Base-by-base conservation (phyloP, 352 stramenopile species). In the Phytophthora megakarya region DNA sequence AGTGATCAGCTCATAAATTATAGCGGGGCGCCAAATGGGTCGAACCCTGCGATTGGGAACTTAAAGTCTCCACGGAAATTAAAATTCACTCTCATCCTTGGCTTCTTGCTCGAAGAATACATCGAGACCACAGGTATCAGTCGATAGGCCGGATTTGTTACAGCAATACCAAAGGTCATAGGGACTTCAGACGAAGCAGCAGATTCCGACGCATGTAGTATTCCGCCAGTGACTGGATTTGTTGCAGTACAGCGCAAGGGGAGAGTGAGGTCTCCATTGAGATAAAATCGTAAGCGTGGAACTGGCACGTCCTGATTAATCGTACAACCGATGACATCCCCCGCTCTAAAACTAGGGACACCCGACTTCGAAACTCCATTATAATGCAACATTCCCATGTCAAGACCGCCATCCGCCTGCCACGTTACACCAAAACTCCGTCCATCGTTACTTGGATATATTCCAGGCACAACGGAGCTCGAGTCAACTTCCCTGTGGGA, bases 11-110 rank as follows among this genome's bases (percentile, higher is more conserved):
- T n/a, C n/a, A n/a, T n/a, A n/a, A n/a, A 26, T 60, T 28, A 86
- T 4, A 90, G 21, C 44, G 76, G 80, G 4, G 81, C 81, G 19
- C 84, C 84, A 39, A 91, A 93, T 0, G 84, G 79, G 47, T 93
- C 84, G 18, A 89, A 92, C 3, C 78, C 80, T 13, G 47, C n/a
- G 44, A 93, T 71, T 21, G 82, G 79, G 45, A 83, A 93, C 35
- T 70, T 72, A 51, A 93, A 93, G 63, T 69, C 67, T 52, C 84
- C 81, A 48, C 80, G 82, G 68, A 93, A 93, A 61, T 93, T 92
- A 70, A 92, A 82, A 26, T 69, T 78, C 57, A 91, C 79, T 67
- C 80, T 75, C 67, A 84, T 89, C 51, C 81, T 81, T 9, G 83
- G 82, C 46, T 88, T 87, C 49, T 83, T 80, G 48, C 77, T 81